phyloP scores from a whole-genome alignment of 805 yeast genomes.

The Kuraishia capsulata region DNA sequence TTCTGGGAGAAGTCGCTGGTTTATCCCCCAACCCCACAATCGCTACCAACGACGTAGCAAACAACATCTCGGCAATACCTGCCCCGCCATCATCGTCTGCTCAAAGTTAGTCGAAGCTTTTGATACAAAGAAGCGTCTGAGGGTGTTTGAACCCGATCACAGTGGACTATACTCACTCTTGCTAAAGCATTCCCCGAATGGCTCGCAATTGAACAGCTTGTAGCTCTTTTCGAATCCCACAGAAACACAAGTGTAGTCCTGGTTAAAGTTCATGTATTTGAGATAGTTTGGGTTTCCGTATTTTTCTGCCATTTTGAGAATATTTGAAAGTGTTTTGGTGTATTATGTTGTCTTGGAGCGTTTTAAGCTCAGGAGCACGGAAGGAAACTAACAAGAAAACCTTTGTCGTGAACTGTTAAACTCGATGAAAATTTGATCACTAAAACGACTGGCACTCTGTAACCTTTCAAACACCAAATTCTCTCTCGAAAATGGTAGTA shows the following conservation, averaged over 20 bases:
- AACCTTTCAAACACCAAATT: too few relatives aligned
- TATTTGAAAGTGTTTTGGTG: too few relatives aligned
- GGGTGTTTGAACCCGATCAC: not conserved
- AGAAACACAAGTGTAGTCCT: slow-evolving; percentile 77
- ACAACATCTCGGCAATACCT: slow-evolving; percentile 81
- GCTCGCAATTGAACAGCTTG: slow-evolving; percentile 79
- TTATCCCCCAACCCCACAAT: slow-evolving; percentile 72
- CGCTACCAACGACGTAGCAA: slow-evolving; percentile 79
- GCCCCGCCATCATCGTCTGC: slow-evolving; percentile 39
- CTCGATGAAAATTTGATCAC: too few relatives aligned
- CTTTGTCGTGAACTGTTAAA: not conserved
- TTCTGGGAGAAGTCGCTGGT: slow-evolving; percentile 65
- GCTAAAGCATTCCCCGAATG: slow-evolving; percentile 66
- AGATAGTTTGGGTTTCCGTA: slow-evolving; percentile 8
- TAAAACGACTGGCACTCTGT: too few relatives aligned
- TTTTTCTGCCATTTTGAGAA: not conserved
- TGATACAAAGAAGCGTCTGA: not conserved
- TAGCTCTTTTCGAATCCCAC: slow-evolving; percentile 60
- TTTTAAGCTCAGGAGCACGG: too few relatives aligned
- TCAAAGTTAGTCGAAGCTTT: not conserved
- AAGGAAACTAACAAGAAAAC: slow-evolving; percentile 1
- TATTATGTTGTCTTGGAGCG: too few relatives aligned
- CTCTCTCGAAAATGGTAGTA: too few relatives aligned
- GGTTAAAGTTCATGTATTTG: slow-evolving; percentile 70
- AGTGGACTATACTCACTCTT: slow-evolving; percentile 9